Percentiles rank a stretch among this genome's conserved stretches.
These are phyloP conservation scores for Tolypocladium pustulatum DNA, from an alignment of 2,329 filamentous ascomycete genomes.

Conservation along the genomic window DNA sequence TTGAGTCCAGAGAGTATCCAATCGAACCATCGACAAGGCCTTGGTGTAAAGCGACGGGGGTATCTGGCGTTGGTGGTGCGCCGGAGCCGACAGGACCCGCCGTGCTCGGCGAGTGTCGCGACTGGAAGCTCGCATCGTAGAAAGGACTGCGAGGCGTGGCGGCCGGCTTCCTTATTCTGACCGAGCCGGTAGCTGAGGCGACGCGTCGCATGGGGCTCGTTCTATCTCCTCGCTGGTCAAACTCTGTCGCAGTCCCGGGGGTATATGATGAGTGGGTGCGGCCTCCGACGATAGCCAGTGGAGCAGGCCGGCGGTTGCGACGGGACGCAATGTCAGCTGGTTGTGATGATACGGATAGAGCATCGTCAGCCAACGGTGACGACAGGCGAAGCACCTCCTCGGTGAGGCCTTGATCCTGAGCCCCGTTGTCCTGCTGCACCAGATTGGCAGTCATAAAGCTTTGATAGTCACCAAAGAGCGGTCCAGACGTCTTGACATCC, in stretches of 20 bases:
- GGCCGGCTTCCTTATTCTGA: constrained; percentile 20
- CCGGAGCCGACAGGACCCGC: constrained; percentile 25
- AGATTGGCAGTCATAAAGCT: background rate
- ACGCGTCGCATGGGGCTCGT: constrained; percentile 43
- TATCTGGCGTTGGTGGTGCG: constrained; percentile 40
- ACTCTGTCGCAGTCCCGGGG: constrained; percentile 38
- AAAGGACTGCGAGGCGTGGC: constrained; percentile 24
- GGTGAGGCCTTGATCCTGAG: background rate
- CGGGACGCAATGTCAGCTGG: constrained; percentile 44
- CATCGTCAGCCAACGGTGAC: constrained; percentile 6
- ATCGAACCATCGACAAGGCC: constrained; percentile 27
- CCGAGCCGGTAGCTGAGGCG: constrained; percentile 36
- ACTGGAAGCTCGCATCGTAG: constrained; percentile 34
- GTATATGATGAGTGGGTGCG: constrained; percentile 31
- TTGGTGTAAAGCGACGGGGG: constrained; percentile 29
- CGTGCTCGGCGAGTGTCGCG: constrained; percentile 31
- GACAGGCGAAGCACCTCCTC: background rate
- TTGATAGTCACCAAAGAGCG: constrained; percentile 4
- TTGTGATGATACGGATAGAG: constrained; percentile 35
- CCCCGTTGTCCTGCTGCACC: background rate
- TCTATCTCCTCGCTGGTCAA: constrained; percentile 31
- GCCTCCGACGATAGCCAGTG: constrained; percentile 34
- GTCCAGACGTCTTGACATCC: constrained; percentile 4
- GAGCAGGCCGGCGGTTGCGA: constrained; percentile 33
- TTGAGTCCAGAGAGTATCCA: constrained; percentile 20